These are phyloP conservation scores for Pseudogymnoascus verrucosus DNA, from an alignment of 2,329 filamentous ascomycete genomes.

Conservation along the genomic window DNA sequence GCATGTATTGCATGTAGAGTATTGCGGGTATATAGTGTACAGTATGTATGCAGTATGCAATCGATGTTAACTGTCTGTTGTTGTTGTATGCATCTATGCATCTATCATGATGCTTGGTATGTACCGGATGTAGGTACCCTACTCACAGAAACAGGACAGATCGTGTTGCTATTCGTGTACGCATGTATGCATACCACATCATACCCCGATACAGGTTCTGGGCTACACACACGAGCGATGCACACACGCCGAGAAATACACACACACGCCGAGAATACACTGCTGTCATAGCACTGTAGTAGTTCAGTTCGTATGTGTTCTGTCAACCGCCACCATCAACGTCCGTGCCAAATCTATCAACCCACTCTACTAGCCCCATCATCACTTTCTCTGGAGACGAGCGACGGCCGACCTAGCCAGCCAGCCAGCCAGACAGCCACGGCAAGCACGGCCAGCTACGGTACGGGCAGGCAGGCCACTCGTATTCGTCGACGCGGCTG, in stretches of 20 bases:
- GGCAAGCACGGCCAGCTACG: background rate
- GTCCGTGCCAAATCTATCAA: background rate
- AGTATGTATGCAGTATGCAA: too few species aligned
- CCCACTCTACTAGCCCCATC: background rate
- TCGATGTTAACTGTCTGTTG: too few species aligned
- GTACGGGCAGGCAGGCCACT: too few species aligned
- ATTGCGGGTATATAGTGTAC: too few species aligned
- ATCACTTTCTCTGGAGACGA: background rate
- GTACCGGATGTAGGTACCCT: background rate
- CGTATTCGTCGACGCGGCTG: background rate
- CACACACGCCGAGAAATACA: too few species aligned
- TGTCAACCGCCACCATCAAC: too few species aligned
- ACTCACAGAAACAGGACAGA: background rate
- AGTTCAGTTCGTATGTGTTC: too few species aligned
- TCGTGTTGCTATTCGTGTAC: background rate
- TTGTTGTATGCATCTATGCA: background rate
- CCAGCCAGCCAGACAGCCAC: too few species aligned
- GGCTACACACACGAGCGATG: background rate
- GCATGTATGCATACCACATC: background rate
- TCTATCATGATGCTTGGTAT: background rate
- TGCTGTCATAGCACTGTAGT: background rate
- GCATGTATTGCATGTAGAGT: background rate
- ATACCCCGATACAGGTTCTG: background rate
- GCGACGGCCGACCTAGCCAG: background rate
- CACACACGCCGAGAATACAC: background rate